A percentile compares a stretch with the other conserved stretches of the same genome.
phyloP scores from a whole-genome alignment of 1,139 yeast genomes.

The Blastobotrys petasosporus region DNA sequence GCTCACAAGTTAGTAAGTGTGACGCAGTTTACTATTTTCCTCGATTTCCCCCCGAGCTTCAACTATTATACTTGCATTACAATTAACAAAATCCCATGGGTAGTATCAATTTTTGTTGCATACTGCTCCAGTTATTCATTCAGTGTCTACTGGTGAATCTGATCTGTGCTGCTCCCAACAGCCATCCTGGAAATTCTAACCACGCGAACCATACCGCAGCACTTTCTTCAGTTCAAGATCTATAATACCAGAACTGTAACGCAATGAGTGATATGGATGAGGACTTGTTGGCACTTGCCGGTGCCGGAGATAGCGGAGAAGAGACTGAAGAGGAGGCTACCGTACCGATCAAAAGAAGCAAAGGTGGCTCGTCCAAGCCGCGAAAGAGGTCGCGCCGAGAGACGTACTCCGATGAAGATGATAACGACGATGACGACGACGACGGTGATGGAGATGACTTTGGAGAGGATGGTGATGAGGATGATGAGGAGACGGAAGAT shows the following conservation, averaged over 20 bases:
- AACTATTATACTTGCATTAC: no score
- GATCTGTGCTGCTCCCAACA: no score
- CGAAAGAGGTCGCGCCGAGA: conserved; percentile 18
- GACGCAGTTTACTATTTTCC: no score
- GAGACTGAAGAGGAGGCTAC: conserved; percentile 15
- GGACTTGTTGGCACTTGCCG: conserved; percentile 87
- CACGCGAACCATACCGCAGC: no score
- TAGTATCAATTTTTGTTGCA: no score
- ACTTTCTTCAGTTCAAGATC: no score
- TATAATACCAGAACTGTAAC: not conserved
- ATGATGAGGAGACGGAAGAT: conserved; percentile 40
- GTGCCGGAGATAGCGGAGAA: conserved; percentile 44
- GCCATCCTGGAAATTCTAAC: no score
- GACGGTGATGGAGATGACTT: conserved; percentile 36
- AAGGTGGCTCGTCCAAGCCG: conserved; percentile 1
- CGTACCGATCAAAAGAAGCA: conserved; percentile 11
- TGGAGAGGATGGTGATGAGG: conserved; percentile 29
- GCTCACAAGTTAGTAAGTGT: no score
- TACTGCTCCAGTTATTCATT: no score
- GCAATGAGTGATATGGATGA: conserved; percentile 41
- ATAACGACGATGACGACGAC: conserved; percentile 17
- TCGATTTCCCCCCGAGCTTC: no score
- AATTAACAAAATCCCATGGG: no score
- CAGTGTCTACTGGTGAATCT: no score
- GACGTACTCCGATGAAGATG: conserved; percentile 29